Evolutionary conservation across 768 basidiomycete genomes (phyloP), one percentile per base, ranked within the genome.

Genomic region (Pleurotus ostreatus): DNA sequence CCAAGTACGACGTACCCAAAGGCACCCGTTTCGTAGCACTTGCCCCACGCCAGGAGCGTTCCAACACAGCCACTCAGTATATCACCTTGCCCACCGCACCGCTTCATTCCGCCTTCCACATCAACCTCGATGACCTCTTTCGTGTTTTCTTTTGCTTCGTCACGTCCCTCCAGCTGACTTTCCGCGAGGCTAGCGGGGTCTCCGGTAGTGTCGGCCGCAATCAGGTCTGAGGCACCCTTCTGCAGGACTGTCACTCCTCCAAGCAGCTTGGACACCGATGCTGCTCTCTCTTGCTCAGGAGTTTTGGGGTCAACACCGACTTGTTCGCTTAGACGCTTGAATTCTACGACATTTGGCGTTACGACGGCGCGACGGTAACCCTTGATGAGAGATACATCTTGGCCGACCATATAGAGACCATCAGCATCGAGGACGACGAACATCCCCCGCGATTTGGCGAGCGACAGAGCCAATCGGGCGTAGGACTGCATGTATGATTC

Each of bases 41-140:
- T 90, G 4, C 90, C 93, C 96, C 97, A 99, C 3, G 95, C 95
- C 62, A 98, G 75, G 68, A 97, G 83, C 1, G 93, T 83, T 0
- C 94, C 97, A 8, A 94, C 88, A 44, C 81, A 78, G 11, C 97
- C 97, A 63, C 88, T 89, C 55, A 98, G 69, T 38, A 99, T 85
- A 70, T 99, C 97, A 0, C 97, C 97, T 68, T 98, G 97, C 1
- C 97, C 97, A 11, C 97, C 96, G 63, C 93, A 95, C 55, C 97
- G 76, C 73, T 96, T 96, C 63, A 92, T 62, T 1, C 96, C 94
- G 1, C 97, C 97, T 54, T 82, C 72, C 0, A 78, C 71, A 60
- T 89, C 85, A 25, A 89, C 84, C 52, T 80, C 76, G 3, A 94
- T 70, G 3, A 82, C 80, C 63, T 88, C 85, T 56, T 76, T 74